Evolutionary conservation across 2,329 filamentous ascomycete species (phyloP).

Genomic region (Scedosporium apiospermum): DNA sequence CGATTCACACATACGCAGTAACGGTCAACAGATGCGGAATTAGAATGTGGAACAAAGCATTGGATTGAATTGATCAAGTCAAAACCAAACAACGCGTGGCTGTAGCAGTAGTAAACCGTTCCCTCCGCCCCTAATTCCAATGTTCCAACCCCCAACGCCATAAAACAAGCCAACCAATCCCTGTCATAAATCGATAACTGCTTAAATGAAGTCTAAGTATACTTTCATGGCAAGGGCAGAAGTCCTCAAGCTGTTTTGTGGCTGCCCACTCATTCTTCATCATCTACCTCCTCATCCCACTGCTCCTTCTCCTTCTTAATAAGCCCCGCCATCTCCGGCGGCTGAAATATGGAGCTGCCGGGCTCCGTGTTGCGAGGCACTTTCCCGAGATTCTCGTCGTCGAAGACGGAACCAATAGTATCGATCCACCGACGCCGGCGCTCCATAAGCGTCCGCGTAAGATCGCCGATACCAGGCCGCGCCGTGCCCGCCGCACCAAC

Average conservation of each 20-base stretch:
- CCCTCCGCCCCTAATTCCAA: not conserved
- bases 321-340: conserved; percentile 60
- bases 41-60: no score
- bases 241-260: not conserved
- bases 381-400: conserved; percentile 64
- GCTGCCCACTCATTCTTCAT: conserved; percentile 30
- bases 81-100: no score
- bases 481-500: conserved; percentile 55
- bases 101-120: no score
- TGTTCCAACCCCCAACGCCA: not conserved
- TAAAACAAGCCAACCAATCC: not conserved
- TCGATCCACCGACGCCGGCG: conserved; percentile 81
- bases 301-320: conserved; percentile 69
- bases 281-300: conserved; percentile 74
- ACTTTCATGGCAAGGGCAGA: not conserved
- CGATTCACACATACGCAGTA: no score
- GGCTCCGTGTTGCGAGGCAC: conserved; percentile 61
- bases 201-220: not conserved
- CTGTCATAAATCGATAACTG: not conserved
- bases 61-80: no score
- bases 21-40: no score
- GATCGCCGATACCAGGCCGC: conserved; percentile 77
- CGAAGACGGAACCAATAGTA: conserved; percentile 83
- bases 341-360: conserved; percentile 62
- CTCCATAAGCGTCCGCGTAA: conserved; percentile 88